Evolutionary conservation across 2,329 filamentous ascomycete species (phyloP).

Genomic region (Mariannaea elegans): DNA sequence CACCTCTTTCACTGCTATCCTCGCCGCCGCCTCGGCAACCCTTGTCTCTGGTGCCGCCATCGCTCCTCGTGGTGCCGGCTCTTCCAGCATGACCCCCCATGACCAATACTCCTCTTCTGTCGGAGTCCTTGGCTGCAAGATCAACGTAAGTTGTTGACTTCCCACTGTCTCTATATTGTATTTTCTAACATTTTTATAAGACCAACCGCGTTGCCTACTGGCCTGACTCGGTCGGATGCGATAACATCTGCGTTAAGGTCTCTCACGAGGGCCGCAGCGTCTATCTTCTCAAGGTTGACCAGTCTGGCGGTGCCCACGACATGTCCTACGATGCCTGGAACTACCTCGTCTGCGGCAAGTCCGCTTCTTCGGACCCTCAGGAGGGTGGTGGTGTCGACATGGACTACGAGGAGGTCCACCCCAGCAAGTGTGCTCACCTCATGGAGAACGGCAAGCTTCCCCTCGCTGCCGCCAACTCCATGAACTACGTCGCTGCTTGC

Average conservation of each 20-base stretch:
- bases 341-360: constrained; percentile 61
- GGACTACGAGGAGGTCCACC: constrained; percentile 58
- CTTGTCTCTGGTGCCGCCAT: constrained; percentile 41
- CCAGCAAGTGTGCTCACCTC: constrained; percentile 59
- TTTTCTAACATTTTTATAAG: too few species aligned
- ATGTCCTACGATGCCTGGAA: constrained; percentile 71
- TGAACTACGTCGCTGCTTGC: constrained; percentile 62
- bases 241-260: constrained; percentile 65
- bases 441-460: constrained; percentile 61
- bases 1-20: constrained; percentile 40
- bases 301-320: constrained; percentile 64
- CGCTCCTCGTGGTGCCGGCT: constrained; percentile 40
- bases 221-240: constrained; percentile 61
- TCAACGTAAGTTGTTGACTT: constrained; percentile 47
- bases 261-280: constrained; percentile 58
- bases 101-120: constrained; percentile 64
- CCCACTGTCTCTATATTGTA: too few species aligned
- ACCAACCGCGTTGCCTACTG: constrained; percentile 70
- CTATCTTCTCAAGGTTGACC: constrained; percentile 67
- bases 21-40: constrained; percentile 40
- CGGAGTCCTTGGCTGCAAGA: constrained; percentile 68
- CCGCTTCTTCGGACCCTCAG: constrained; percentile 56
- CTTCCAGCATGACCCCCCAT: constrained; percentile 60
- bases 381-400: constrained; percentile 61
- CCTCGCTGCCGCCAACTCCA: constrained; percentile 64